Percentiles rank a stretch among this genome's conserved stretches.
Evolutionary conservation across 345 rosid genomes (phyloP).

Genomic region (Eucalyptus regnans): DNA sequence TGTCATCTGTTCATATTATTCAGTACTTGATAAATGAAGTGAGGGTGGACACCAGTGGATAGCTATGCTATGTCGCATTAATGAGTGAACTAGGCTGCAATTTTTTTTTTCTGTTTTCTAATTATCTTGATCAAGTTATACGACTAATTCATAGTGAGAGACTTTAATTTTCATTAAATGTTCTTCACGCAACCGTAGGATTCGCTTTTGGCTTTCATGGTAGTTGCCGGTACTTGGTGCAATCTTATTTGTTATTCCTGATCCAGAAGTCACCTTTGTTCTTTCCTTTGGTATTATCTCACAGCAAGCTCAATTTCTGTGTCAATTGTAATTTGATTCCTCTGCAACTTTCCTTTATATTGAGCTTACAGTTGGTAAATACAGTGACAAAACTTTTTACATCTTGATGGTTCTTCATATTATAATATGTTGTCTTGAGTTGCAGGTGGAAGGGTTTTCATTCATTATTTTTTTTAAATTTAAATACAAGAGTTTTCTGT

Average conservation of each 20-base stretch:
- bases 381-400: neutral
- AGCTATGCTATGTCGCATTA: neutral
- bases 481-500: neutral
- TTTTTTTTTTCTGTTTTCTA: neutral
- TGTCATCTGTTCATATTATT: neutral
- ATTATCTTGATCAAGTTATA: neutral
- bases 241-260: neutral
- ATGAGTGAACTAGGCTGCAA: neutral
- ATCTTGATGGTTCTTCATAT: neutral
- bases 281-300: neutral
- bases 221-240: neutral
- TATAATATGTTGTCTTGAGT: neutral
- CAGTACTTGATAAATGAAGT: neutral
- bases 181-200: neutral
- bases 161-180: neutral
- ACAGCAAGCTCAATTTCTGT: neutral
- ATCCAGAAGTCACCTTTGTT: neutral
- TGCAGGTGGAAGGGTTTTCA: neutral
- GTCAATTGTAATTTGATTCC: neutral
- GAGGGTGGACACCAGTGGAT: neutral
- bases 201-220: neutral
- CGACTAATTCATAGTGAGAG: neutral
- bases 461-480: neutral
- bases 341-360: neutral
- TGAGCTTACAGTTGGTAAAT: neutral